Evolutionary conservation across 441 rosid species (phyloP), one percentile per base, ranked within the genome.

Genomic region (Melastoma candidum): DNA sequence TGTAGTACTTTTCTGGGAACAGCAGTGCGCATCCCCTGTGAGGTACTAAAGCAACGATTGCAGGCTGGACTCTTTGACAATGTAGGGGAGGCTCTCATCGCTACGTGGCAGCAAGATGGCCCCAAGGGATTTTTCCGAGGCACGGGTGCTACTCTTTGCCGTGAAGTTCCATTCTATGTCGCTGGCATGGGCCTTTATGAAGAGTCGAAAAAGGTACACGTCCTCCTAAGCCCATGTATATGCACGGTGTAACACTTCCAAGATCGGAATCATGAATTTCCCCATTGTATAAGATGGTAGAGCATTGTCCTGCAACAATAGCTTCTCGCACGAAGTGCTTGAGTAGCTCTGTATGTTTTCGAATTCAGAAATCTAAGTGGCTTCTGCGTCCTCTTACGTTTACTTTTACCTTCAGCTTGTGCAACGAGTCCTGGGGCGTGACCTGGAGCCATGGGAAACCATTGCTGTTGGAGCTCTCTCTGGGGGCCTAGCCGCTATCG

Each of bases 81-180:
- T 65, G 97, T 89, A 0, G 97, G 97, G 54, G 87, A 89, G 74
- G 99, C 96, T 51, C 70, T 93, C 29, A 67, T 81, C 53, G 96
- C 87, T 52, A 93, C 99, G 7, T 93, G 97, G 99, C 78, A 77
- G 26, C 93, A 80, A 67, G 99, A 93, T 69, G 97, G 99, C 63
- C 75, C 85, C 46, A 75, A 71, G 67, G 97, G 99, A 0, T 93
- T 93, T 65, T 89, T 93, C 60, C 97, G 99, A 60, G 99, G 99
- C 59, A 89, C 99, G 11, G 95, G 93, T 44, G 93, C 90, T 25
- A 93, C 99, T 43, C 96, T 93, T 60, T 81, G 85, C 68, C 88
- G 99, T 25, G 99, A 93, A 75, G 90, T 93, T 54, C 99, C 99
- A 36, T 79, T 93, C 62, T 93, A 93, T 56, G 99, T 93, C 56